Conservation (phyloP, 2,329 filamentous ascomycete genomes). For the Neofusicoccum parvum region DNA sequence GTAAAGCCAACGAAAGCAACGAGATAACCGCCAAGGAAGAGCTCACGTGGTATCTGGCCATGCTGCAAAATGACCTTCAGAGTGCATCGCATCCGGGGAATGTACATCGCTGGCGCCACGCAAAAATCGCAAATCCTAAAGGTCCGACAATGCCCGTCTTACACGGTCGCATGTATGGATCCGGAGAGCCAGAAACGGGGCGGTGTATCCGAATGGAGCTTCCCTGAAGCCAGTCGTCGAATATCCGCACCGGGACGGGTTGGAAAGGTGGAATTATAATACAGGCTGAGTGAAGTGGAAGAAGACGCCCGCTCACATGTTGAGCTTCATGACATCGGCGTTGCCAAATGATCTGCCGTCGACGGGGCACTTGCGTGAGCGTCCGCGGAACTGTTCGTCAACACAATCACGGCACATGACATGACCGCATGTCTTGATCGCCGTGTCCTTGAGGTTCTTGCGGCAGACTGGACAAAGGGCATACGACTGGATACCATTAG, state of each 20-base stretch:
- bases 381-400: constrained; percentile 83
- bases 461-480: constrained; percentile 89
- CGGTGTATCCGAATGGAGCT: neutral
- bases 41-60: constrained; percentile 10
- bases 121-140: neutral
- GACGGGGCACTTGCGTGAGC: constrained; percentile 92
- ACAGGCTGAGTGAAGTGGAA: constrained; percentile 6
- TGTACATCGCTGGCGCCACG: neutral
- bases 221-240: neutral
- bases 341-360: constrained; percentile 91
- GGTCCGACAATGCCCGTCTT: neutral
- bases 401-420: constrained; percentile 91
- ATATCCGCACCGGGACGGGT: neutral
- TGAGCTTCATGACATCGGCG: constrained; percentile 76
- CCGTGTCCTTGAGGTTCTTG: constrained; percentile 90
- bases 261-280: constrained; percentile 17
- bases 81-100: neutral
- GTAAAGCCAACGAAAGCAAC: constrained; percentile 2
- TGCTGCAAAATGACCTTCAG: neutral
- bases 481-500: constrained; percentile 14
- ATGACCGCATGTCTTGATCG: constrained; percentile 91
- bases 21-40: neutral
- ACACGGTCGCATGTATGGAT: neutral
- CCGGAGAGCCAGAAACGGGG: neutral
- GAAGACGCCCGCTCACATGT: constrained; percentile 24